Conservation (phyloP, 129 eudicot species). For the Saposhnikovia divaricata region DNA sequence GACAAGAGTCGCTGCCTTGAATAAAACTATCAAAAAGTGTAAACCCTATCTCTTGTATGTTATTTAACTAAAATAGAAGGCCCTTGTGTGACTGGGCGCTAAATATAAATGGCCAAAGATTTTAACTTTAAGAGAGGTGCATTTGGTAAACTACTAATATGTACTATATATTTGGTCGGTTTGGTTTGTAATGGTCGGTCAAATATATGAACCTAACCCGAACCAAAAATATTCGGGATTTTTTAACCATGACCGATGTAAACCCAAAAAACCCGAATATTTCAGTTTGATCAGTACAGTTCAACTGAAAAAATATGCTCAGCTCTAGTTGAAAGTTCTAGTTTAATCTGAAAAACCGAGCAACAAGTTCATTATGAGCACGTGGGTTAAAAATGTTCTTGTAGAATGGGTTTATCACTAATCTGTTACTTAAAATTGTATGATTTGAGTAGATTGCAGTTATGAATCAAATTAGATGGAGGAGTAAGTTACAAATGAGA, state of each 20-base stretch:
- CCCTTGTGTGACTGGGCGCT: not conserved
- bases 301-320: not conserved
- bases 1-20: too few relatives aligned
- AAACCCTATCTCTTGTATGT: not conserved
- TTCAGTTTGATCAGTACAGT: not conserved
- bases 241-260: too few relatives aligned
- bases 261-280: too few relatives aligned
- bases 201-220: not conserved
- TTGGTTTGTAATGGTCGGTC: not conserved
- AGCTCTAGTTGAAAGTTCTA: not conserved
- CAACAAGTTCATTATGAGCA: not conserved
- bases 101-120: too few relatives aligned
- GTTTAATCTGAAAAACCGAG: not conserved
- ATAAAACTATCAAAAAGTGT: too few relatives aligned
- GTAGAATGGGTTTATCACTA: not conserved
- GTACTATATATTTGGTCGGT: too few relatives aligned
- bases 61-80: too few relatives aligned
- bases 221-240: too few relatives aligned
- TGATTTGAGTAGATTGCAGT: not conserved
- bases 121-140: not conserved
- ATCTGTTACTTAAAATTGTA: not conserved
- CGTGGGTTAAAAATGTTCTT: not conserved
- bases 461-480: not conserved
- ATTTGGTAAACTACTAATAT: too few relatives aligned
- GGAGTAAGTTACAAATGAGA: not conserved